These are phyloP conservation scores for Posidonia oceanica DNA, from an alignment of 116 monocot species.

Conservation along the genomic window DNA sequence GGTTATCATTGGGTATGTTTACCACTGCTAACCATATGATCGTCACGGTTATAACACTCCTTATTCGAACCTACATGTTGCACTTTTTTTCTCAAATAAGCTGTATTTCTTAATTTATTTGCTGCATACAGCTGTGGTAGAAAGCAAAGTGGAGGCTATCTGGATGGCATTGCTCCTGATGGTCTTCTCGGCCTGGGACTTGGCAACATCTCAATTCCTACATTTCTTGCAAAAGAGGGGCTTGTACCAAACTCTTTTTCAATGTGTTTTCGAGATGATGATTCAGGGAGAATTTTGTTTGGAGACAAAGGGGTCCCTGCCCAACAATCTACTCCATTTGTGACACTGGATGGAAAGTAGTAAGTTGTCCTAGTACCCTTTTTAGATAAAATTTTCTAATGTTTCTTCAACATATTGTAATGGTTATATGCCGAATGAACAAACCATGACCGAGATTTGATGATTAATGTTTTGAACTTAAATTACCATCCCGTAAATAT, in stretches of 20 bases:
- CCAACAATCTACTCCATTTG: slow-evolving; percentile 72
- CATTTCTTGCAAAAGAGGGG: slow-evolving; percentile 65
- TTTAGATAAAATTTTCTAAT: background rate
- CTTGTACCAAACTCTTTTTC: slow-evolving; percentile 80
- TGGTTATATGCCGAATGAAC: no score
- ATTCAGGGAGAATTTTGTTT: slow-evolving; percentile 74
- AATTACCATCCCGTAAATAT: no score
- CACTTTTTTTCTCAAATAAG: no score
- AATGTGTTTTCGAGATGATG: slow-evolving; percentile 70
- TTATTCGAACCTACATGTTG: no score
- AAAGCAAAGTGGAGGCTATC: slow-evolving; percentile 80
- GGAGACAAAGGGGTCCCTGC: slow-evolving; percentile 55
- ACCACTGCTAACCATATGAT: background rate
- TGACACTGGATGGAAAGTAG: slow-evolving; percentile 64
- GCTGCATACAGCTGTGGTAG: slow-evolving; percentile 59
- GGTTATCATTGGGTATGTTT: slow-evolving; percentile 66
- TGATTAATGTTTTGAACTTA: no score
- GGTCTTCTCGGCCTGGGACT: slow-evolving; percentile 88
- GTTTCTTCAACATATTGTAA: background rate
- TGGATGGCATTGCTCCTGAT: slow-evolving; percentile 95
- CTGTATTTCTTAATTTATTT: background rate
- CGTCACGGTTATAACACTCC: no score
- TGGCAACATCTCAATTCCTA: slow-evolving; percentile 76
- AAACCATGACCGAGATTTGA: no score
- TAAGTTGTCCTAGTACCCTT: slow-evolving; percentile 23